A percentile compares a stretch with the other conserved stretches of the same genome.
Evolutionary conservation across 768 basidiomycete genomes (phyloP).

Genomic region (Leccinum arenicola): DNA sequence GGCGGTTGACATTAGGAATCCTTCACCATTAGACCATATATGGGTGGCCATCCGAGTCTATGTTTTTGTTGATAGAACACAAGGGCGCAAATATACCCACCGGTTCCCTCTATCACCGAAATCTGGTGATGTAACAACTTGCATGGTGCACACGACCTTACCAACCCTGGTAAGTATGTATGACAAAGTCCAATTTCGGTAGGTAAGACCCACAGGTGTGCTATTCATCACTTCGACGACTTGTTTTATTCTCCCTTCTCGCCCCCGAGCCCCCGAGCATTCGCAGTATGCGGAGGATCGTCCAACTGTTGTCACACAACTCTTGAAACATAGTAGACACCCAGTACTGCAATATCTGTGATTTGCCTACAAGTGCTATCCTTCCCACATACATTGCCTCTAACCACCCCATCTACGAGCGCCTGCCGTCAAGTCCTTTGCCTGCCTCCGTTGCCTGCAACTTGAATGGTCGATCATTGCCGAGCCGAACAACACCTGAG

Average conservation of each 20-base stretch:
- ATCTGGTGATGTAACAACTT: background rate
- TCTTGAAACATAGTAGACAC: too few relatives aligned
- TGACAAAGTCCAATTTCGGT: background rate
- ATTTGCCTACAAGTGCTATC: background rate
- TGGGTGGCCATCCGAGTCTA: background rate
- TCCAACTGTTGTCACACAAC: background rate
- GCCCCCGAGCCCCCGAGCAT: background rate
- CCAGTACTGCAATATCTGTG: background rate
- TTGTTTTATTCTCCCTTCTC: background rate
- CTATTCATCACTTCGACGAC: background rate
- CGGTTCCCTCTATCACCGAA: background rate
- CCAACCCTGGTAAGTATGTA: background rate
- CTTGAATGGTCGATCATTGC: background rate
- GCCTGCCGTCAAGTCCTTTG: background rate
- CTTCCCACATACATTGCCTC: background rate
- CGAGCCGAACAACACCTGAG: background rate
- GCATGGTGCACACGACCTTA: background rate
- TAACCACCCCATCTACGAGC: too few relatives aligned
- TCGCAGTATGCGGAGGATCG: background rate
- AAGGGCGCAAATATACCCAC: background rate
- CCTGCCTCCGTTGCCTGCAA: background rate
- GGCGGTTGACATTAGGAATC: background rate
- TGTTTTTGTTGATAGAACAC: background rate
- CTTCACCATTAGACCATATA: background rate
- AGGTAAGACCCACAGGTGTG: background rate